A percentile compares a stretch with the other conserved stretches of the same genome.
Conservation (phyloP, 2,329 filamentous ascomycete genomes). For the Ophiostoma australiae region DNA sequence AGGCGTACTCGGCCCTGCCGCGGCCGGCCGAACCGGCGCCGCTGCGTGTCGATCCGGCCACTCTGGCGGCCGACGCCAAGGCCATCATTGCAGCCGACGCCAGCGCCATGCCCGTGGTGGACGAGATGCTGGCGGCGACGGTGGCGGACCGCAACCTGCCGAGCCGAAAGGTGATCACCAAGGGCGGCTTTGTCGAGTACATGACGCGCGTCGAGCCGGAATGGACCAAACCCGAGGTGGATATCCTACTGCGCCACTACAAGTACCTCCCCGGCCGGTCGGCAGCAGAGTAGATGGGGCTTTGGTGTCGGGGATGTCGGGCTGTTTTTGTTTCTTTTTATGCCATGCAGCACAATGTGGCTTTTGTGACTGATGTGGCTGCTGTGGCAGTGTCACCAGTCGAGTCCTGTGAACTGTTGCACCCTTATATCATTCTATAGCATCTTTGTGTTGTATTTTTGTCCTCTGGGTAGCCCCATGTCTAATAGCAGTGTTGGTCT, state of each 20-base stretch:
- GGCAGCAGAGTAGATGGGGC: background rate
- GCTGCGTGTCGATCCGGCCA: slow-evolving; percentile 38
- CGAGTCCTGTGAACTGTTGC: background rate
- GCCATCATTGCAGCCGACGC: background rate
- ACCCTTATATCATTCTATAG: background rate
- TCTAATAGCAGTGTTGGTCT: too few relatives aligned
- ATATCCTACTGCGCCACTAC: slow-evolving; percentile 29
- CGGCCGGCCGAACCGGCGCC: slow-evolving; percentile 40
- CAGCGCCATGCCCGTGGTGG: slow-evolving; percentile 15
- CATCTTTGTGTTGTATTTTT: background rate
- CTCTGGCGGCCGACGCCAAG: slow-evolving; percentile 30
- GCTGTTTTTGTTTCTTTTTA: background rate
- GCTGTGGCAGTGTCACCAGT: background rate
- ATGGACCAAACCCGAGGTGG: background rate
- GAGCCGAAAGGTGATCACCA: slow-evolving; percentile 54
- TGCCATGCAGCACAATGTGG: background rate
- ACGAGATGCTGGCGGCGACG: slow-evolving; percentile 40
- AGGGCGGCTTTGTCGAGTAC: slow-evolving; percentile 49
- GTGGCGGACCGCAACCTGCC: slow-evolving; percentile 45
- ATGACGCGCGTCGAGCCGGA: slow-evolving; percentile 39
- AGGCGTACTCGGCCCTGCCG: slow-evolving; percentile 47
- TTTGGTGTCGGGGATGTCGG: background rate
- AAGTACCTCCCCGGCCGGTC: slow-evolving; percentile 28
- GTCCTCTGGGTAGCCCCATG: too few relatives aligned
- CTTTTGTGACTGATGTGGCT: too few relatives aligned